These are phyloP conservation scores for Quillaja saponaria DNA, from an alignment of 306 rosid genomes.

Conservation along the genomic window DNA sequence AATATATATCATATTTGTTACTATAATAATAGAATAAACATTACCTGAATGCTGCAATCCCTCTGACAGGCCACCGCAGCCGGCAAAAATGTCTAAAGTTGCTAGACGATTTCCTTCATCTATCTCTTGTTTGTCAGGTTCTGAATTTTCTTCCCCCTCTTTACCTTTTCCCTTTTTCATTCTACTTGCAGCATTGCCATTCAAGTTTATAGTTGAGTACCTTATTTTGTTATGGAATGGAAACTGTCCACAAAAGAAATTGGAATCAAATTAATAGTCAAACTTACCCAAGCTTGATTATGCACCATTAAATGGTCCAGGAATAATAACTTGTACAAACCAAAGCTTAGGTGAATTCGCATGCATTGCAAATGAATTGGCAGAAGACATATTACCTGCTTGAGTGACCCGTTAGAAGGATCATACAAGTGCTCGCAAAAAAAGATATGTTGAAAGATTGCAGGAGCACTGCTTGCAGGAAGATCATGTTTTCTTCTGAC, in stretches of 20 bases:
- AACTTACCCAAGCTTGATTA: not conserved
- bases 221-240: conserved; percentile 64
- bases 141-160: conserved; percentile 59
- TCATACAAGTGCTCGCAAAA: conserved; percentile 55
- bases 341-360: too few species aligned
- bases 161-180: conserved; percentile 88
- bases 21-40: not conserved
- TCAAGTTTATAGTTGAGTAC: conserved; percentile 49
- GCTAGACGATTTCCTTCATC: conserved; percentile 52
- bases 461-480: conserved; percentile 34
- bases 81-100: conserved; percentile 94
- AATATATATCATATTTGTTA: conserved; percentile 1
- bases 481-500: conserved; percentile 47
- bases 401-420: conserved; percentile 49
- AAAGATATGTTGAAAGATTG: conserved; percentile 38
- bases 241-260: conserved; percentile 48
- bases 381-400: conserved; percentile 37
- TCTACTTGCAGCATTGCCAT: conserved; percentile 56
- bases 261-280: not conserved
- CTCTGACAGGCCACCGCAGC: conserved; percentile 94
- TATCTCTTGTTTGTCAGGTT: conserved; percentile 12
- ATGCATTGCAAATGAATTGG: conserved; percentile 2
- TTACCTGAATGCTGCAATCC: conserved; percentile 83
- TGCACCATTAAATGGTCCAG: not conserved
- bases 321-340: too few species aligned